Percentiles rank a stretch among this genome's conserved stretches.
phyloP scores from a whole-genome alignment of 257 asterid species.

The Haberlea rhodopensis region DNA sequence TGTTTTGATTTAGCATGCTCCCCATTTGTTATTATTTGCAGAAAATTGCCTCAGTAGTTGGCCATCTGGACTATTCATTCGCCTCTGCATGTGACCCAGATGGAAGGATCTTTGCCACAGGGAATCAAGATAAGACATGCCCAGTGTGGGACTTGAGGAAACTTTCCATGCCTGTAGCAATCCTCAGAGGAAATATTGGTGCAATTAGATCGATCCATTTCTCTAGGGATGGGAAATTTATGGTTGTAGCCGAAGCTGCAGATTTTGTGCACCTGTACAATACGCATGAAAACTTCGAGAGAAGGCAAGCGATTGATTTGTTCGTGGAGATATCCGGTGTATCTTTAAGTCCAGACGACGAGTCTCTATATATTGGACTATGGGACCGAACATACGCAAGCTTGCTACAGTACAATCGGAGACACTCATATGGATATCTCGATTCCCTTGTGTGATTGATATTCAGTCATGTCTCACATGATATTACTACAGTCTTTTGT shows the following conservation, averaged over 20 bases:
- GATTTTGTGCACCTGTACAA: slow-evolving; percentile 70
- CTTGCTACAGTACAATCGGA: slow-evolving; percentile 59
- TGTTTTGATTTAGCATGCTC: background rate
- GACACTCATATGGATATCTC: slow-evolving; percentile 45
- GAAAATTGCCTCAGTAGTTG: slow-evolving; percentile 52
- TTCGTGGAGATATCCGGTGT: slow-evolving; percentile 80
- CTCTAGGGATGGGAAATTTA: slow-evolving; percentile 63
- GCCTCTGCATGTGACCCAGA: slow-evolving; percentile 80
- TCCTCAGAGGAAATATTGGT: slow-evolving; percentile 62
- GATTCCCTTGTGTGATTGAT: slow-evolving; percentile 41
- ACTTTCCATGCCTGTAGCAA: slow-evolving; percentile 37
- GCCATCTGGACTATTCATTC: slow-evolving; percentile 72
- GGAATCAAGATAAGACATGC: slow-evolving; percentile 79
- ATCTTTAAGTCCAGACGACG: slow-evolving; percentile 65
- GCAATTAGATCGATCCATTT: slow-evolving; percentile 64
- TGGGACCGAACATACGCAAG: slow-evolving; percentile 81
- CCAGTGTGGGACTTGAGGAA: slow-evolving; percentile 72
- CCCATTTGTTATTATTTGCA: slow-evolving; percentile 28
- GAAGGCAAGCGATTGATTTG: slow-evolving; percentile 64
- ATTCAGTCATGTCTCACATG: background rate
- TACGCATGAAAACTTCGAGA: slow-evolving; percentile 40
- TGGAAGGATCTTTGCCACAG: slow-evolving; percentile 62
- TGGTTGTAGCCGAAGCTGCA: slow-evolving; percentile 69
- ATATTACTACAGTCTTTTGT: too few species aligned
- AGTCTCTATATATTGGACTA: slow-evolving; percentile 56